Evolutionary conservation across 2,329 filamentous ascomycete genomes (phyloP), one percentile per base, ranked within the genome.

Genomic region (Xylaria multiplex): DNA sequence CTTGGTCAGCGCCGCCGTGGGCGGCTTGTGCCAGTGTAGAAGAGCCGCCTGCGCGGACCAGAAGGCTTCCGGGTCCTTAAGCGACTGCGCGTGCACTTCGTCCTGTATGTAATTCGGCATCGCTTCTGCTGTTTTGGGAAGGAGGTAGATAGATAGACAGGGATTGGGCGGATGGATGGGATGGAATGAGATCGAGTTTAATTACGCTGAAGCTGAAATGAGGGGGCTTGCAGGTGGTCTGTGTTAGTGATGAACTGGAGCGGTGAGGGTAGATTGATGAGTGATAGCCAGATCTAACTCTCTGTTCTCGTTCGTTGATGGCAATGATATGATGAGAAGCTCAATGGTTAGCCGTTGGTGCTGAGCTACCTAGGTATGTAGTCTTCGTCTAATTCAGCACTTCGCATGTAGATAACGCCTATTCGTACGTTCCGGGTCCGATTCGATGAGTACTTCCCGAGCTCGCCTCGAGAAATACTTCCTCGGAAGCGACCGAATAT

Each of bases 1-100:
- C 45, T 81, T 82, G 2, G 81, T 80, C 24, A 96, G 84, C 0
- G 87, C 86, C 0, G 84, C 82, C 13, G 85, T 85, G 7, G 94
- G 94, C 61, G 86, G 85, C 74, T 88, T 90, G 79, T 96, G 91
- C 94, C 94, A 97, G 78, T 91, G 81, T 3, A 98, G 82, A 24
- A 91, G 86, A 50, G 88, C 83, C 5, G 93, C 93, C 75, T 96
- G 92, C 62, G 84, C 83, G 24, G 81, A 81, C 93, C 93, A 97
- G 80, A 96, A 96, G 6, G 80, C 75, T 68, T 91, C 86, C 0
- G 92, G 92, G 69, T 91, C 81, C n/a, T 80, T 77, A 55, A 96
- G 85, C 59, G 92, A 94, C 67, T 79, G 80, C 55, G 76, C 76
- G 49, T 86, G 81, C 68, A 83, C 80, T 55, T 83, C 80, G 70